Evolutionary conservation across 2,329 filamentous ascomycete species (phyloP).

Genomic region (Myriosclerotinia scirpicola): DNA sequence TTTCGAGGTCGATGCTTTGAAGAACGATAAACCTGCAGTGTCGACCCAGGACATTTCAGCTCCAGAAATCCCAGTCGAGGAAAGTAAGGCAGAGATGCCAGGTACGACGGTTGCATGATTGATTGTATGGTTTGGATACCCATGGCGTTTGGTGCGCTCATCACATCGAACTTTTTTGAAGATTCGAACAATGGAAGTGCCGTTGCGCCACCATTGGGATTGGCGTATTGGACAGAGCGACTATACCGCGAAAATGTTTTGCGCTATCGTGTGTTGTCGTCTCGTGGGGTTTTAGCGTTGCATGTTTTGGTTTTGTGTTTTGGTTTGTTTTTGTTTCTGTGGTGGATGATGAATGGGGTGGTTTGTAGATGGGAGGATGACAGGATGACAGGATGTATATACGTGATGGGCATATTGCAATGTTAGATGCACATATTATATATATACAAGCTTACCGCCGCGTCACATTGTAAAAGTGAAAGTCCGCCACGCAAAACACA

Average conservation of each 20-base stretch:
- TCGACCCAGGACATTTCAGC: not conserved
- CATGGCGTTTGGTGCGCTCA: constrained; percentile 42
- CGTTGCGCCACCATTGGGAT: constrained; percentile 50
- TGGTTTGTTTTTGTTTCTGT: not conserved
- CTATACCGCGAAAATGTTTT: constrained; percentile 51
- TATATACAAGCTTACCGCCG: too few species aligned
- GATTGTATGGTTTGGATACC: not conserved
- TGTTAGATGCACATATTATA: not conserved
- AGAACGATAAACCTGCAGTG: constrained; percentile 6
- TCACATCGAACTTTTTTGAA: constrained; percentile 35
- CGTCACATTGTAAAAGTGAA: too few species aligned
- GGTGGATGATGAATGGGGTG: not conserved
- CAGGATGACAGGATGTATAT: not conserved
- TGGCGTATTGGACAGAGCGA: constrained; percentile 47
- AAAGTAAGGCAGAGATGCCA: constrained; percentile 1
- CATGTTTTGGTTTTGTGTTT: constrained; percentile 2
- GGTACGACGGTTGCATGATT: constrained; percentile 9
- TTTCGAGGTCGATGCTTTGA: constrained; percentile 38
- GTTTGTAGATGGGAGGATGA: not conserved
- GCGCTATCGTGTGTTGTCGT: constrained; percentile 49
- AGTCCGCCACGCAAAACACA: too few species aligned
- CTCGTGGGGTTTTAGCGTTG: constrained; percentile 36
- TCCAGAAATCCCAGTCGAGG: not conserved
- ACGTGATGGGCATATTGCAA: not conserved
- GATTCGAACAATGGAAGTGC: constrained; percentile 50